Base-by-base conservation (phyloP, 768 basidiomycete species). In the Hortiboletus campestris region DNA sequence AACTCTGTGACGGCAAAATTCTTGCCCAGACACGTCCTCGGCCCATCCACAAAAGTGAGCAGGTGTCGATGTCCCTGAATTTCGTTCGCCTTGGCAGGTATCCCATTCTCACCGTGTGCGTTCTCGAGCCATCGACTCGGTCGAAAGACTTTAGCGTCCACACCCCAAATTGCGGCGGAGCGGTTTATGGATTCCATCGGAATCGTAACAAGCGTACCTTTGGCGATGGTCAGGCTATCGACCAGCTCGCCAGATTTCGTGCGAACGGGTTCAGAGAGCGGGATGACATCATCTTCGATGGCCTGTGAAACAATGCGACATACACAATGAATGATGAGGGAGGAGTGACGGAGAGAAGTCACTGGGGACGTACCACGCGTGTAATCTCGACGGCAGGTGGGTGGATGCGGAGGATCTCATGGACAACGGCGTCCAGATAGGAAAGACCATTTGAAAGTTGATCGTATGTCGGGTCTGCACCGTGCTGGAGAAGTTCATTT, bases 121-220 rank as follows among this genome's bases (percentile, higher is more conserved):
- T 68, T 65, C 16, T 65, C 64, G 8, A 88, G 71, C 87, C 88
- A 90, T 14, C 86, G 74, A 53, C 83, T 82, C 0, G 86, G 87
- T 35, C 78, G 72, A 64, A 84, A 89, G 35, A 78, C 76, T 28
- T 76, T 74, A 2, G 83, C 78, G 50, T 84, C 79, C 1, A 74
- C 63, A 1, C 87, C 87, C 87, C 88, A 89, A 20, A 85, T 64
- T 0, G 67, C 69, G 48, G 75, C 73, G 11, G 79, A 78, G 8
- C 73, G 67, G 64, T 87, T 86, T 55, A 83, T 74, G 17, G 70
- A 70, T 17, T 67, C 55, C 20, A 84, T 77, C 0, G 80, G 76
- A 6, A 78, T 63, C 17, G 71, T 50, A 17, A 88, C 60, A 0
- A 65, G 57, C 0, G 79, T 79, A 3, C 80, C 83, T 57, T 79